phyloP scores from a whole-genome alignment of 2,329 filamentous ascomycete species.

The Colletotrichum gigasporum region DNA sequence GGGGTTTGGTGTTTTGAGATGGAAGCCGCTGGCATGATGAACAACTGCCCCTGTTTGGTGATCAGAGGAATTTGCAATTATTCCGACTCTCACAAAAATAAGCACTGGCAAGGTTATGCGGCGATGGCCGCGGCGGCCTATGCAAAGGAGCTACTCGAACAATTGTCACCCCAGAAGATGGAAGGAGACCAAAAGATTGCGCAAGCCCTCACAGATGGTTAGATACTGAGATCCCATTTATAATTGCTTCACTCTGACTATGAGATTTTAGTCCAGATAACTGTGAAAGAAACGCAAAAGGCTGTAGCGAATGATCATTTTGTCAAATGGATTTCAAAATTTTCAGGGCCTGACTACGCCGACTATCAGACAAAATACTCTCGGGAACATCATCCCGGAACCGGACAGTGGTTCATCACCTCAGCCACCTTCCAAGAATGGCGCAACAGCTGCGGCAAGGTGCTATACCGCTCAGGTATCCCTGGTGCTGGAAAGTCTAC shows the following conservation, averaged over 20 bases:
- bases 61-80: slow-evolving; percentile 53
- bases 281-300: not conserved
- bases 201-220: not conserved
- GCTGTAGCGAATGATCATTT: not conserved
- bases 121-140: slow-evolving; percentile 43
- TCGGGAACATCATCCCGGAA: not conserved
- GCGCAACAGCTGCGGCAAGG: not conserved
- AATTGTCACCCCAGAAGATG: slow-evolving; percentile 29
- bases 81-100: slow-evolving; percentile 48
- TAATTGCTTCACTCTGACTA: not conserved
- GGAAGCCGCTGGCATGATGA: slow-evolving; percentile 42
- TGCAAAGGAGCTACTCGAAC: slow-evolving; percentile 24
- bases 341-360: not conserved
- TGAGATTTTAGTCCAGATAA: not conserved
- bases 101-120: slow-evolving; percentile 47
- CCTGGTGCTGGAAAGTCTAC: not conserved
- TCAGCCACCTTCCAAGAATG: not conserved
- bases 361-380: not conserved
- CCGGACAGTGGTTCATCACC: not conserved
- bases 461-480: not conserved
- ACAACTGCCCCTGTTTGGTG: slow-evolving; percentile 42
- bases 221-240: not conserved
- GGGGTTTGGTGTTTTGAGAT: slow-evolving; percentile 40
- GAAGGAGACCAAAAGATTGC: slow-evolving; percentile 26
- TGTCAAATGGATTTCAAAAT: not conserved